Evolutionary conservation across 805 yeast genomes (phyloP).

Genomic region (Scheffersomyces ergatensis): DNA sequence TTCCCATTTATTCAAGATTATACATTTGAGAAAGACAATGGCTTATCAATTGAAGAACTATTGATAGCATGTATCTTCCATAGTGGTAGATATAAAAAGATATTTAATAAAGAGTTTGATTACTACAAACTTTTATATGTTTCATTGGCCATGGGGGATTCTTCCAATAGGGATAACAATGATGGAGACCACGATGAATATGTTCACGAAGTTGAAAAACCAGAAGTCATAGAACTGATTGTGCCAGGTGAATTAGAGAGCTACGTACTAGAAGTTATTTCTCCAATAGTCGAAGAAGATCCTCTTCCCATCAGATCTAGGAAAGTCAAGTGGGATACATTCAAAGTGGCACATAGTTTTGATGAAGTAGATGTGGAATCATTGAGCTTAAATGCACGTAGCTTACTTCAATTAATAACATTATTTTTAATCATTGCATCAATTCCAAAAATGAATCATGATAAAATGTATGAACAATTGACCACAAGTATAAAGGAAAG

Average conservation of each 20-base stretch:
- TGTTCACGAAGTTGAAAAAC: not conserved
- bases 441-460: conserved; percentile 19
- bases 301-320: conserved; percentile 9
- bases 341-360: conserved; percentile 26
- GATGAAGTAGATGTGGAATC: conserved; percentile 43
- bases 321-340: conserved; percentile 24
- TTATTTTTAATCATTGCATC: conserved; percentile 47
- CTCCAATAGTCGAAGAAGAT: conserved; percentile 8
- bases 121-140: conserved; percentile 46
- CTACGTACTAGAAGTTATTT: not conserved
- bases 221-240: not conserved
- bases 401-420: conserved; percentile 44
- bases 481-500: conserved; percentile 17
- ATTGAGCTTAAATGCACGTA: conserved; percentile 36
- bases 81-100: conserved; percentile 36
- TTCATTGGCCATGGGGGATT: conserved; percentile 25
- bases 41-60: conserved; percentile 35
- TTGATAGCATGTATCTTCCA: conserved; percentile 32
- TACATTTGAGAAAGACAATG: conserved; percentile 28
- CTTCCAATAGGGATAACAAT: not conserved
- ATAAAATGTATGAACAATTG: conserved; percentile 27
- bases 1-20: conserved; percentile 48
- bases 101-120: conserved; percentile 36
- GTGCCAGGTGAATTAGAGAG: not conserved
- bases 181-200: conserved; percentile 6